phyloP scores from a whole-genome alignment of 805 yeast genomes.

The Pichia occidentalis region DNA sequence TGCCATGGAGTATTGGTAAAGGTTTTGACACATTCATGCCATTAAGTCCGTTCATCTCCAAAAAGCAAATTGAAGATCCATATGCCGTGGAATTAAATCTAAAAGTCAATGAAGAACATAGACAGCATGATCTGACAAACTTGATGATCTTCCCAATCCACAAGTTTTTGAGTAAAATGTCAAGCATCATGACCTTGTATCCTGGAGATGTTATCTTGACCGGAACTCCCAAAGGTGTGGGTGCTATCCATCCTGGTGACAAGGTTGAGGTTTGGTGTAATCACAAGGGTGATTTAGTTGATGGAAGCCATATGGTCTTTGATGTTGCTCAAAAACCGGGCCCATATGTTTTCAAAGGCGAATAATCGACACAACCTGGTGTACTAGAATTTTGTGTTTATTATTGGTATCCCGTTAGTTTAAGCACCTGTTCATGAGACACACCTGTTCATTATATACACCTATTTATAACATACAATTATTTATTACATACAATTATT shows the following conservation, averaged over 20 bases:
- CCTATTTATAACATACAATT: no score
- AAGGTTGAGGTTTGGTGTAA: constrained; percentile 54
- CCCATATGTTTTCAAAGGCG: constrained; percentile 42
- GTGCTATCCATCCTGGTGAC: constrained; percentile 76
- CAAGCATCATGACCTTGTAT: constrained; percentile 83
- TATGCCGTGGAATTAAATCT: constrained; percentile 59
- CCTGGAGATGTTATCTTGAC: constrained; percentile 89
- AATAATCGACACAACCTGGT: constrained; percentile 1
- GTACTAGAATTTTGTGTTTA: no score
- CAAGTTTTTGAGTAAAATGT: constrained; percentile 69
- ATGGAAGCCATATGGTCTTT: constrained; percentile 41
- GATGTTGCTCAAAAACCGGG: constrained; percentile 53
- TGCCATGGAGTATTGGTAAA: constrained; percentile 95
- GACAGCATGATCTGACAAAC: constrained; percentile 69
- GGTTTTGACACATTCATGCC: constrained; percentile 97
- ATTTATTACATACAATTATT: no score
- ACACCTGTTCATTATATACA: no score
- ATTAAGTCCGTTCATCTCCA: constrained; percentile 65
- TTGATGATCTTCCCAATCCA: constrained; percentile 89
- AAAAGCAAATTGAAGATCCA: constrained; percentile 61
- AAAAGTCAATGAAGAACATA: constrained; percentile 60
- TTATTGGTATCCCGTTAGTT: no score
- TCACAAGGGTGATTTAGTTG: constrained; percentile 50
- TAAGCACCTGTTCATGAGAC: no score
- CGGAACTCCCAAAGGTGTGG: constrained; percentile 99